Percentiles rank a stretch among this genome's conserved stretches.
These are phyloP conservation scores for Hygrophorus russula DNA, from an alignment of 768 basidiomycete genomes.

Conservation along the genomic window DNA sequence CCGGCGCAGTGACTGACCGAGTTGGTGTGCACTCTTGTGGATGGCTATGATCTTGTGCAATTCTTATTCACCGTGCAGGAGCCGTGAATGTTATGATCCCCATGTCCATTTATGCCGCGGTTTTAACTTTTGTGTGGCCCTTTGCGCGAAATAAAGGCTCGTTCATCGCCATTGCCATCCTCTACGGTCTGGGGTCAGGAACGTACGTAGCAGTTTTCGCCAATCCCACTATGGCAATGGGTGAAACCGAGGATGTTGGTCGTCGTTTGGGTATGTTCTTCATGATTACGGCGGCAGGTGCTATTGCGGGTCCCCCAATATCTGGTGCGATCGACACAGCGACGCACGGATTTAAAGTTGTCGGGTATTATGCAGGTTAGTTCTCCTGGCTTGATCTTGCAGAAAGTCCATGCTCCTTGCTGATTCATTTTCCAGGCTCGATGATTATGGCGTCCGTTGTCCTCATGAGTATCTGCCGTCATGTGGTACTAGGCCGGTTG, in stretches of 20 bases:
- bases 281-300: slow-evolving; percentile 49
- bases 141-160: slow-evolving; percentile 28
- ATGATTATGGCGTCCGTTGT: slow-evolving; percentile 29
- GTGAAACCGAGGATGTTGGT: slow-evolving; percentile 49
- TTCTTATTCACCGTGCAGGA: slow-evolving; percentile 23
- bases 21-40: slow-evolving; percentile 21
- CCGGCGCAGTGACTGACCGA: slow-evolving; percentile 38
- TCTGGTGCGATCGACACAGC: slow-evolving; percentile 54
- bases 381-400: neutral
- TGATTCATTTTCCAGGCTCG: slow-evolving; percentile 15
- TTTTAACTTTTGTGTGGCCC: slow-evolving; percentile 54
- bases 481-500: slow-evolving; percentile 26
- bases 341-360: slow-evolving; percentile 40
- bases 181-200: slow-evolving; percentile 57
- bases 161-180: slow-evolving; percentile 35
- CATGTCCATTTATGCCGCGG: slow-evolving; percentile 34
- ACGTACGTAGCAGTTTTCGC: slow-evolving; percentile 45
- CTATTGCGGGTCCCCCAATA: slow-evolving; percentile 60
- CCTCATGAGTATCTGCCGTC: slow-evolving; percentile 27
- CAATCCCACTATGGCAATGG: slow-evolving; percentile 51
- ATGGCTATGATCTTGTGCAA: neutral
- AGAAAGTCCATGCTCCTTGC: neutral
- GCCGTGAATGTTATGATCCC: slow-evolving; percentile 48
- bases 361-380: slow-evolving; percentile 45
- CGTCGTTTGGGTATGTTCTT: slow-evolving; percentile 55